phyloP scores from a whole-genome alignment of 352 stramenopile genomes.

The Globisporangium cederbergense region DNA sequence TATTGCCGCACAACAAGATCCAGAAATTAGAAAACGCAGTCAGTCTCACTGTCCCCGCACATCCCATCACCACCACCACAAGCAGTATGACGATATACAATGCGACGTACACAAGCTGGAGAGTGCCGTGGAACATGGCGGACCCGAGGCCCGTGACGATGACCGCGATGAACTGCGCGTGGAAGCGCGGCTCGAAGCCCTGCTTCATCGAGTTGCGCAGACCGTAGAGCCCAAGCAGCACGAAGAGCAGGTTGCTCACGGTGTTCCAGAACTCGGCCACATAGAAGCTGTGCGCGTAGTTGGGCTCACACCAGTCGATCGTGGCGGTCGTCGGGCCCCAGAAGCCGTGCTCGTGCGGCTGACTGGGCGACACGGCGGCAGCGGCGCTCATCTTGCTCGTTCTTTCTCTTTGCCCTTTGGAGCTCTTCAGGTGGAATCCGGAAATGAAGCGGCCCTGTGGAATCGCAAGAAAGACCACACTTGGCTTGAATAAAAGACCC shows the following conservation, averaged over 20 bases:
- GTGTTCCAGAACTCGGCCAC: conserved; percentile 90
- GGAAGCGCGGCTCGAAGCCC: conserved; percentile 75
- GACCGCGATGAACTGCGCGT: conserved; percentile 66
- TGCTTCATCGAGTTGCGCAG: conserved; percentile 58
- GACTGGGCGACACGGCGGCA: neutral
- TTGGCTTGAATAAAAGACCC: too few species aligned
- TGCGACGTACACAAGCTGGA: conserved; percentile 59
- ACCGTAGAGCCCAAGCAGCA: conserved; percentile 71
- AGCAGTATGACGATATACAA: neutral
- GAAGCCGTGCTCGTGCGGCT: conserved; percentile 22
- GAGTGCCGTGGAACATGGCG: conserved; percentile 83
- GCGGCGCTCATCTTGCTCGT: conserved; percentile 9
- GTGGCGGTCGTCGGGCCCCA: conserved; percentile 74
- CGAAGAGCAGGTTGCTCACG: conserved; percentile 76
- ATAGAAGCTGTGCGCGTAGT: conserved; percentile 79
- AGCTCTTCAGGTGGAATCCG: too few species aligned
- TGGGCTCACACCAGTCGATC: conserved; percentile 86
- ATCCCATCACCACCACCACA: neutral
- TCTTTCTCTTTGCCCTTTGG: too few species aligned
- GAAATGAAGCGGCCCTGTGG: too few species aligned
- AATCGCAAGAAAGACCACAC: too few species aligned
- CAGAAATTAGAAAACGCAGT: neutral
- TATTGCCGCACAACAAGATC: conserved; percentile 12
- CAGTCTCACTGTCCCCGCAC: neutral
- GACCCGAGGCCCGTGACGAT: conserved; percentile 82